A percentile compares a stretch with the other conserved stretches of the same genome.
phyloP scores from a whole-genome alignment of 192 early-diverging fungal species.

The Podila epicladia region DNA sequence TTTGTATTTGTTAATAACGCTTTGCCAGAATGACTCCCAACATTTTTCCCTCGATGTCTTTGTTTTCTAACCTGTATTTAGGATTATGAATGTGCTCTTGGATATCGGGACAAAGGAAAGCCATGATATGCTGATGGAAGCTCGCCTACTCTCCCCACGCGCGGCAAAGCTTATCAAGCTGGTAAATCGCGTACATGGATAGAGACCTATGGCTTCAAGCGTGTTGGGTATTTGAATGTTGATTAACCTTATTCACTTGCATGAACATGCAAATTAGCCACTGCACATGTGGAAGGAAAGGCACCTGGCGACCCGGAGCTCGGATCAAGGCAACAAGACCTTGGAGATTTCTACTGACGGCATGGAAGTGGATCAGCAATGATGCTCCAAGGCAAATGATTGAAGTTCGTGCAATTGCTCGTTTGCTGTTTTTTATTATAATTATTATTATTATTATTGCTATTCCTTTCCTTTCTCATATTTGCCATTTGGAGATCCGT shows the following conservation, averaged over 20 bases:
- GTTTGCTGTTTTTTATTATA: conserved; percentile 1
- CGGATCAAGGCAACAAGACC: not conserved
- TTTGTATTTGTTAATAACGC: not conserved
- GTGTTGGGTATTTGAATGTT: not conserved
- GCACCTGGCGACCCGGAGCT: not conserved
- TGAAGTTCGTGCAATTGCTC: not conserved
- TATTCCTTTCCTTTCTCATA: not conserved
- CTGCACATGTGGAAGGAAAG: not conserved
- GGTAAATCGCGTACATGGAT: conserved; percentile 4
- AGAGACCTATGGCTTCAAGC: not conserved
- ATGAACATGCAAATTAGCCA: not conserved
- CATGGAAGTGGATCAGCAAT: conserved; percentile 15
- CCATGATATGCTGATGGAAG: conserved; percentile 14
- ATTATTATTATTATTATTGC: no score
- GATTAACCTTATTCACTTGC: conserved; percentile 3
- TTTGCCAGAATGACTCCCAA: not conserved
- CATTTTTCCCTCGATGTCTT: not conserved
- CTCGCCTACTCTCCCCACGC: conserved; percentile 14
- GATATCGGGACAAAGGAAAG: not conserved
- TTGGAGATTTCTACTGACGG: not conserved
- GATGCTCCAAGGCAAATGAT: not conserved
- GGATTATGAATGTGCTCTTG: conserved; percentile 10
- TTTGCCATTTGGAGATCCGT: not conserved
- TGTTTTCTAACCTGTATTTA: not conserved
- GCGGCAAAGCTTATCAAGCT: conserved; percentile 25